Evolutionary conservation across 306 rosid species (phyloP), one percentile per base, ranked within the genome.

Genomic region (Begonia masoniana): DNA sequence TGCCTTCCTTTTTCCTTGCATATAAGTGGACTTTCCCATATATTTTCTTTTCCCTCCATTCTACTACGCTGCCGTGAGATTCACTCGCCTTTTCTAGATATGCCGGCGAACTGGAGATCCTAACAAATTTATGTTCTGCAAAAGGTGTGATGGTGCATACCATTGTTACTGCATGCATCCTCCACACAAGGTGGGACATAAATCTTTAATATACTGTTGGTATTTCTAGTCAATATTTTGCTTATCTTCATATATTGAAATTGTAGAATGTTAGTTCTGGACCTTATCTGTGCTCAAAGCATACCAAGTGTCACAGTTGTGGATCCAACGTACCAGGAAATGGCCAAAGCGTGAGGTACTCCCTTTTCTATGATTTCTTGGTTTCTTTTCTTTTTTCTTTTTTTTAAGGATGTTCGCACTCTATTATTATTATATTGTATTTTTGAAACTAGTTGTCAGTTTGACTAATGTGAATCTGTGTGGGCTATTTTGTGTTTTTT

Each of bases 81-180:
- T 49, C 8, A 41, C 43, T 41, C 5, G 0, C 11, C 23, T 10
- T 16, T 17, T 51, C 45, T 60, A 92, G 99, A 91, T 85, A 35
- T 92, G 99, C 74, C 74, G 94, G 64, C 83, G 96, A 72, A 83
- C 88, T 6, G 99, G 99, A 48, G 96, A 92, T 68, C 95, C 99
- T 15, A 81, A 85, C 63, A 92, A 92, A 66, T 88, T 92, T 71
- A 83, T 92, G 96, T 92, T 92, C 73, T 92, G 99, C 69, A 92
- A 77, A 74, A 81, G 99, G 73, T 92, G 99, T 31, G 99, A 92
- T 66, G 96, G 93, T 56, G 96, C 99, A 59, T 87, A 86, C 63
- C 99, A 92, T 64, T 92, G 99, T 72, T 92, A 86, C 78, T 92
- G 99, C 69, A 81, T 80, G 60, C 94, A 83, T 66, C 99, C 99